phyloP scores from a whole-genome alignment of 73 alveolate species.

The Paramecium pentaurelia region DNA sequence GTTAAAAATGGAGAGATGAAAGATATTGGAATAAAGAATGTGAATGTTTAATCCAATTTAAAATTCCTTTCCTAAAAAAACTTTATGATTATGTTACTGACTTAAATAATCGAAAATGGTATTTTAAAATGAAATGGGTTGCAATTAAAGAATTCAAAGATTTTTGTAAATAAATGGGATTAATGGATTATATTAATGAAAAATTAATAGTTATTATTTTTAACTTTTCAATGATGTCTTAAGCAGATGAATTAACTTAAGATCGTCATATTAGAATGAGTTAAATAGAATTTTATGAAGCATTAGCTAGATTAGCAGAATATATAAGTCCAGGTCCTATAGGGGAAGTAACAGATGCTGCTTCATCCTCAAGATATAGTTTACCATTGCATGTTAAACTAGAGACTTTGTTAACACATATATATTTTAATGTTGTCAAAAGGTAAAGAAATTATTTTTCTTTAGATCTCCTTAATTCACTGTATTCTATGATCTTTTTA shows the following conservation, averaged over 20 bases:
- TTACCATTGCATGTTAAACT: slow-evolving; percentile 48
- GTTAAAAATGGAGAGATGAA: slow-evolving; percentile 68
- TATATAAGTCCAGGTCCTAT: slow-evolving; percentile 49
- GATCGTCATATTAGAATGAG: slow-evolving; percentile 76
- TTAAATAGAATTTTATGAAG: slow-evolving; percentile 72
- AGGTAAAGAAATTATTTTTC: neutral
- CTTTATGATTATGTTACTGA: slow-evolving; percentile 62
- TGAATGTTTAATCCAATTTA: slow-evolving; percentile 53
- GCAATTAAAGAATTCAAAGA: slow-evolving; percentile 75
- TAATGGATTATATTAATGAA: slow-evolving; percentile 72
- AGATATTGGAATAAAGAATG: slow-evolving; percentile 69
- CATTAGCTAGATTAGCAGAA: slow-evolving; percentile 79
- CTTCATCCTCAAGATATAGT: neutral
- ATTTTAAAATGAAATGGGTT: slow-evolving; percentile 61
- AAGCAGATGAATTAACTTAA: slow-evolving; percentile 69
- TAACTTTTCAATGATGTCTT: slow-evolving; percentile 82
- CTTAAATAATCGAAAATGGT: slow-evolving; percentile 25
- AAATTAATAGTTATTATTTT: slow-evolving; percentile 72
- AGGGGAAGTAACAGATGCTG: slow-evolving; percentile 25
- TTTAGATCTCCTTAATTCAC: neutral
- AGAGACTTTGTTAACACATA: slow-evolving; percentile 43
- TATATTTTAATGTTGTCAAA: neutral
- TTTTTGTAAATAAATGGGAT: slow-evolving; percentile 66
- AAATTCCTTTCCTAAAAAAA: slow-evolving; percentile 50
- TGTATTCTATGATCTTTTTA: neutral